These are phyloP conservation scores for Candida sonorensis DNA, from an alignment of 805 yeast genomes.

Conservation along the genomic window DNA sequence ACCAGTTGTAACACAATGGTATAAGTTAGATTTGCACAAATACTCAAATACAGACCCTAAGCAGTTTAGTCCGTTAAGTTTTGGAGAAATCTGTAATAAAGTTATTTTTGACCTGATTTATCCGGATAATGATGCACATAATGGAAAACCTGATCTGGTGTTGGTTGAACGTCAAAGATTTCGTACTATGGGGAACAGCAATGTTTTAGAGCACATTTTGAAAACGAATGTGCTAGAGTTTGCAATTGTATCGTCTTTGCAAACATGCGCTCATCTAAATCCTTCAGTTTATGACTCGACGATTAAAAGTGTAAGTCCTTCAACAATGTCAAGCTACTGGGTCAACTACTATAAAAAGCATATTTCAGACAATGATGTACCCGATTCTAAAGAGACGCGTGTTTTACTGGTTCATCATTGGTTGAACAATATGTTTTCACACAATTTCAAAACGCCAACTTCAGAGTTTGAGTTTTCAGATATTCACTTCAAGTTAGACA, in stretches of 20 bases:
- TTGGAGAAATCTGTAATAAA: slow-evolving; percentile 16
- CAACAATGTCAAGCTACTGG: slow-evolving; percentile 28
- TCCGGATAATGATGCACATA: not conserved
- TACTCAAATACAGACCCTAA: slow-evolving; percentile 9
- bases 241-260: slow-evolving; percentile 29
- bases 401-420: slow-evolving; percentile 22
- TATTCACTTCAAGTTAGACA: not conserved
- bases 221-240: slow-evolving; percentile 49
- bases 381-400: slow-evolving; percentile 19
- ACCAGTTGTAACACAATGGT: slow-evolving; percentile 25
- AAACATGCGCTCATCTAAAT: slow-evolving; percentile 7
- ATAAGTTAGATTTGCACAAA: slow-evolving; percentile 25
- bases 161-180: slow-evolving; percentile 53
- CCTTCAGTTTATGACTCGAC: slow-evolving; percentile 6
- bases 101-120: slow-evolving; percentile 16
- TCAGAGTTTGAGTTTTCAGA: not conserved
- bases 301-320: slow-evolving; percentile 21
- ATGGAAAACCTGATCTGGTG: slow-evolving; percentile 29
- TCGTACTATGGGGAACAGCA: slow-evolving; percentile 39
- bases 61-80: slow-evolving; percentile 24
- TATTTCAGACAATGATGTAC: not conserved
- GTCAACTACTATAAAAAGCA: slow-evolving; percentile 2
- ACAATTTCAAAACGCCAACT: too few species aligned
- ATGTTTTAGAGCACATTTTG: slow-evolving; percentile 44
- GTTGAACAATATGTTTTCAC: too few species aligned